Evolutionary conservation across 2,329 filamentous ascomycete genomes (phyloP), one percentile per base, ranked within the genome.

Genomic region (Nakataea oryzae): DNA sequence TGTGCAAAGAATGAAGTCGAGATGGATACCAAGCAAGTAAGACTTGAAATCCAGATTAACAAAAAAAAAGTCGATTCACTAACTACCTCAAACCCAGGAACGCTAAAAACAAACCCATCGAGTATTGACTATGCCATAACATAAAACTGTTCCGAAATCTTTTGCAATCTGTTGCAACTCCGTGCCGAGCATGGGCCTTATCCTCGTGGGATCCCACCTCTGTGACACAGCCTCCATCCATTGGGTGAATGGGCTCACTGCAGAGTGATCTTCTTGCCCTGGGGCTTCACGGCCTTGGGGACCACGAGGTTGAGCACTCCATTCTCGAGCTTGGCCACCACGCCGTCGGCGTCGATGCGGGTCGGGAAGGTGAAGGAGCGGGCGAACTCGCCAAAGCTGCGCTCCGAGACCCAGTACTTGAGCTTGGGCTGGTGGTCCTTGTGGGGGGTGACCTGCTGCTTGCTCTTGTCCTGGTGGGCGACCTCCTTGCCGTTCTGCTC

Each of bases 391-490:
- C 87, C 87, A 62, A 87, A 75, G 64, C 79, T 82, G 67, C 86
- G 85, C 76, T 90, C 86, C 34, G 79, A 78, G 64, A 86, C 77
- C 89, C 89, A 93, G 80, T 86, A 93, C 63, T 61, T 70, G 65
- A 66, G 66, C 61, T 62, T 66, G 62, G 65, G 62, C 50, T 21
- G 41, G 17, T 47, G 17, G 17, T 50, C 41, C 34, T 28, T 59
- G 34, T 59, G 58, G 3, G 34, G 32, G 26, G 12, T 28, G 57
- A 26, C 47, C 63, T 63, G 54, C 61, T 60, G 61, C 41, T 59
- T 29, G 32, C 28, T 26, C 58, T 59, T 59, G 32, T 59, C 34
- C n/a, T 47, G 14, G 29, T 47, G 27, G 30, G 62, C 57, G 50
- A 74, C 67, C 29, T 78, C 72, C 61, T 72, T 62, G 65, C 67